phyloP scores from a whole-genome alignment of 371 early-diverging fungal genomes.

The Lichtheimia corymbifera region DNA sequence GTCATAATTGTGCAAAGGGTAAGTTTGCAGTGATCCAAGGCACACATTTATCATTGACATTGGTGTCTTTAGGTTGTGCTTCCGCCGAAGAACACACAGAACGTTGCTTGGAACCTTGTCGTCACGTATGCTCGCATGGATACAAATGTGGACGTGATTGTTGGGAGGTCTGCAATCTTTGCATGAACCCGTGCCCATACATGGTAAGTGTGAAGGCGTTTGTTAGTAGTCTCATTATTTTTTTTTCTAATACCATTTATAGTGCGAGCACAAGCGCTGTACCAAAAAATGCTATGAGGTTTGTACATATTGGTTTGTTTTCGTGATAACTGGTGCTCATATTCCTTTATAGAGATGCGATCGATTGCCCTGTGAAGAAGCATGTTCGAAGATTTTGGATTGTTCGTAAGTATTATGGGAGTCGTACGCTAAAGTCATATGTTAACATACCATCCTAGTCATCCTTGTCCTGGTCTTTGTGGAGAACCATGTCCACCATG shows the following conservation, averaged over 20 bases:
- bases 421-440: neutral
- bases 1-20: constrained; percentile 50
- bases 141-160: constrained; percentile 42
- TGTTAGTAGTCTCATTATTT: neutral
- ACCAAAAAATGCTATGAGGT: constrained; percentile 43
- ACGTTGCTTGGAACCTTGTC: constrained; percentile 40
- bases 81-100: constrained; percentile 48
- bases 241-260: neutral
- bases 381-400: constrained; percentile 22
- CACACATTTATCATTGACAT: neutral
- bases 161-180: constrained; percentile 31
- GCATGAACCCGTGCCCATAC: constrained; percentile 40
- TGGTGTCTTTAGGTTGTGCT: constrained; percentile 34
- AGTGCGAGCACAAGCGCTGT: constrained; percentile 39
- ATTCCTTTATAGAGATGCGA: constrained; percentile 34
- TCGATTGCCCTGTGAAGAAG: constrained; percentile 41
- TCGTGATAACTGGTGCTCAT: neutral
- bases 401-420: constrained; percentile 34
- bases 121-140: constrained; percentile 43
- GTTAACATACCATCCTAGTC: constrained; percentile 18
- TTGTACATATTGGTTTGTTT: neutral
- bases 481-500: constrained; percentile 54
- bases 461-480: constrained; percentile 47
- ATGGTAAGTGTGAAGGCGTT: constrained; percentile 8
- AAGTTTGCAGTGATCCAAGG: neutral